phyloP scores from a whole-genome alignment of 768 basidiomycete species.

The Amanita jacksonii region DNA sequence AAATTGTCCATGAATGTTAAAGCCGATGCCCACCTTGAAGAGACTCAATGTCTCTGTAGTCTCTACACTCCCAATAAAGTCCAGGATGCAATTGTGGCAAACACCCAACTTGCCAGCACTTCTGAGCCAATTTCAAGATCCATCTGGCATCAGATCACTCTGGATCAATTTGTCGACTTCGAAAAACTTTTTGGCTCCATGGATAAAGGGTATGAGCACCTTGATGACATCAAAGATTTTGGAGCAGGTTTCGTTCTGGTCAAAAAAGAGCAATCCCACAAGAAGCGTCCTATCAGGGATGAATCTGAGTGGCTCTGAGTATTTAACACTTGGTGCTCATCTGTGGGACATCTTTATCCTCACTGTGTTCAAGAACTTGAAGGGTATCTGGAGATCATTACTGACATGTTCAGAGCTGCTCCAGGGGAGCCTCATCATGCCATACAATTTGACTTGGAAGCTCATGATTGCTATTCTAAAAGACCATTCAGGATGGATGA shows the following conservation, averaged over 20 bases:
- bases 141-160: slow-evolving; percentile 12
- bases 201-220: too few species aligned
- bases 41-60: slow-evolving; percentile 5
- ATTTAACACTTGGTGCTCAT: slow-evolving; percentile 10
- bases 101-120: too few species aligned
- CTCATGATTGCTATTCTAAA: slow-evolving; percentile 9
- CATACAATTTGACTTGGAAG: slow-evolving; percentile 9
- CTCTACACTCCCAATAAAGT: slow-evolving; percentile 5
- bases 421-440: slow-evolving; percentile 4
- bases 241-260: slow-evolving; percentile 10
- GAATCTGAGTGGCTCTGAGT: slow-evolving; percentile 10
- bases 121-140: slow-evolving; percentile 8
- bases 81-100: slow-evolving; percentile 9
- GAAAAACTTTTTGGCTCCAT: too few species aligned
- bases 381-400: slow-evolving; percentile 8
- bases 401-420: too few species aligned
- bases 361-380: slow-evolving; percentile 7
- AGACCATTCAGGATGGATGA: slow-evolving; percentile 9
- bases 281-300: too few species aligned
- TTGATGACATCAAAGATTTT: too few species aligned
- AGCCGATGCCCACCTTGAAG: slow-evolving; percentile 13
- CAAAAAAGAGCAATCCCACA: slow-evolving; percentile 9
- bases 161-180: too few species aligned
- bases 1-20: too few species aligned
- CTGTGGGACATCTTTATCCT: slow-evolving; percentile 9